These are phyloP conservation scores for Usnea hakonensis DNA, from an alignment of 495 filamentous ascomycete genomes.

Conservation along the genomic window DNA sequence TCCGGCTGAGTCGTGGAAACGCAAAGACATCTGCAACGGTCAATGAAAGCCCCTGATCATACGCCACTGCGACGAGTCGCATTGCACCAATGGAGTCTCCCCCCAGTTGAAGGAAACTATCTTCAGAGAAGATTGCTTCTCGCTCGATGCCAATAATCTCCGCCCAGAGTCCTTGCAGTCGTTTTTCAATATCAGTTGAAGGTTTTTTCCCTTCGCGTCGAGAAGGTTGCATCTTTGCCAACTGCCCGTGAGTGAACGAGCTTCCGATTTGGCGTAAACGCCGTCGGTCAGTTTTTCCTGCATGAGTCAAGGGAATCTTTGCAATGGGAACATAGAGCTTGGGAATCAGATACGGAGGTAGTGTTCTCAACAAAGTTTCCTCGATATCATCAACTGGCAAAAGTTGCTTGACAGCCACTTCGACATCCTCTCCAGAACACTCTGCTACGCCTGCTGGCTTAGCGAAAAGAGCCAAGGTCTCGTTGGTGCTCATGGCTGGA, in stretches of 20 bases:
- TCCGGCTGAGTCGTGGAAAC: not conserved
- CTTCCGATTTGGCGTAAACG: slow-evolving; percentile 27
- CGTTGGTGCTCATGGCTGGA: no score
- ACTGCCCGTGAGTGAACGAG: slow-evolving; percentile 26
- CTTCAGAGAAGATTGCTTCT: slow-evolving; percentile 36
- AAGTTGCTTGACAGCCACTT: not conserved
- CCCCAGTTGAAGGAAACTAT: slow-evolving; percentile 43
- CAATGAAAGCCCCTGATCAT: slow-evolving; percentile 30
- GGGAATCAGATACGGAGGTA: slow-evolving; percentile 39
- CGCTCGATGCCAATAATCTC: slow-evolving; percentile 33
- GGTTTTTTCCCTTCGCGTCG: slow-evolving; percentile 21
- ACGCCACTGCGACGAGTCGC: slow-evolving; percentile 37
- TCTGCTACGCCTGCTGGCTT: no score
- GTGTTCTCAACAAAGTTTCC: no score
- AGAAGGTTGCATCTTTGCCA: slow-evolving; percentile 24
- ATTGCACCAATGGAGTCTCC: slow-evolving; percentile 43
- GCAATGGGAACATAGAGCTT: slow-evolving; percentile 32
- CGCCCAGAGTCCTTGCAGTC: slow-evolving; percentile 40
- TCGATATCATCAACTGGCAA: slow-evolving; percentile 18
- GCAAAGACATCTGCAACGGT: slow-evolving; percentile 40
- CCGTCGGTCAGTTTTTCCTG: slow-evolving; percentile 36
- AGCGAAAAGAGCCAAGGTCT: no score
- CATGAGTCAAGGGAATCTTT: slow-evolving; percentile 30
- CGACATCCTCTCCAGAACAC: no score
- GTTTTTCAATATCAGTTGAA: slow-evolving; percentile 32